Evolutionary conservation across 768 basidiomycete genomes (phyloP).

Genomic region (Gelatoporia subvermispora): DNA sequence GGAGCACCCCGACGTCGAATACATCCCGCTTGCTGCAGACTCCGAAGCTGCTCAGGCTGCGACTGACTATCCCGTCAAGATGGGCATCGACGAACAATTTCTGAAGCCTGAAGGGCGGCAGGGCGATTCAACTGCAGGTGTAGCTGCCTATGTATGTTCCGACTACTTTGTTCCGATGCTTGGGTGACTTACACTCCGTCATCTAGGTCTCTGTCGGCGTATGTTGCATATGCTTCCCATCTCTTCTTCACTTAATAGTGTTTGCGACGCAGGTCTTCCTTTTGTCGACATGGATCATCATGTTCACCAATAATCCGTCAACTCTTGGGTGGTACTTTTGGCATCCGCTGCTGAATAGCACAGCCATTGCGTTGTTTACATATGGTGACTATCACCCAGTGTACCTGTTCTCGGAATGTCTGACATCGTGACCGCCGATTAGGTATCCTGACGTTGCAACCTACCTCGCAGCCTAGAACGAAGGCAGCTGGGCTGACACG

Average conservation of each 20-base stretch:
- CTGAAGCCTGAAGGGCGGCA: slow-evolving; percentile 33
- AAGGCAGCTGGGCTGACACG: slow-evolving; percentile 64
- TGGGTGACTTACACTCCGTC: not conserved
- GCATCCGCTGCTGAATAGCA: slow-evolving; percentile 36
- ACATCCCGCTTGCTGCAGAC: slow-evolving; percentile 8
- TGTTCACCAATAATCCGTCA: slow-evolving; percentile 18
- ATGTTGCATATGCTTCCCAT: not conserved
- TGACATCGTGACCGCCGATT: slow-evolving; percentile 1
- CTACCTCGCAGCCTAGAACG: slow-evolving; percentile 59
- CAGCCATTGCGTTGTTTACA: slow-evolving; percentile 22
- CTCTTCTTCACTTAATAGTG: not conserved
- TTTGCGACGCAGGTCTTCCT: slow-evolving; percentile 17
- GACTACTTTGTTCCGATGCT: not conserved
- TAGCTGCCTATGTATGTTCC: slow-evolving; percentile 34
- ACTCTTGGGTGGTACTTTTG: slow-evolving; percentile 34
- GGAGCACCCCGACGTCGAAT: slow-evolving; percentile 3
- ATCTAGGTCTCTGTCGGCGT: slow-evolving; percentile 2
- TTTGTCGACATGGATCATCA: slow-evolving; percentile 21
- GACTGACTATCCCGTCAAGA: not conserved
- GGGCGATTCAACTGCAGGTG: slow-evolving; percentile 32
- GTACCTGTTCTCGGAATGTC: not conserved
- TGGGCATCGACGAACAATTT: slow-evolving; percentile 14
- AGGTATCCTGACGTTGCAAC: slow-evolving; percentile 77
- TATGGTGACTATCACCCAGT: slow-evolving; percentile 37
- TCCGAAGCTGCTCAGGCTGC: not conserved